Conservation (phyloP, 2,329 filamentous ascomycete genomes). For the Claviceps digitariae region DNA sequence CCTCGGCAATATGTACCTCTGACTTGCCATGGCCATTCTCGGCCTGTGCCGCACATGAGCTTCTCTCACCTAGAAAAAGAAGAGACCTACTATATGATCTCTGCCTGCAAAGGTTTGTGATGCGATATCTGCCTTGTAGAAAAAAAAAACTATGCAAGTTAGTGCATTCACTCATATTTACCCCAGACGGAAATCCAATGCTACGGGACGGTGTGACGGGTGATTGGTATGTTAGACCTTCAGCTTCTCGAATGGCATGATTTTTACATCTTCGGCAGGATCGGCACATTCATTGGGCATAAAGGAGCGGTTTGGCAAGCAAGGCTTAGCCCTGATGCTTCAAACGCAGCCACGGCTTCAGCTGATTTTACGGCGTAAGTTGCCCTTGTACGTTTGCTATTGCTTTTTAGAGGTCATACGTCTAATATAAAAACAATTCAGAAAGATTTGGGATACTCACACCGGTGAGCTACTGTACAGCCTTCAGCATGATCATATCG, state of each 20-base stretch:
- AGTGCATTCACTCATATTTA: background rate
- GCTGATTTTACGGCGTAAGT: conserved; percentile 87
- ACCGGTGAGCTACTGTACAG: conserved; percentile 81
- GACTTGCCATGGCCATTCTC: conserved; percentile 88
- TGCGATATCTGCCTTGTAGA: background rate
- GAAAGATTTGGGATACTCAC: conserved; percentile 94
- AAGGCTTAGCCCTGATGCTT: conserved; percentile 75
- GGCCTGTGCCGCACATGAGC: conserved; percentile 79
- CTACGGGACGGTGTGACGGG: conserved; percentile 91
- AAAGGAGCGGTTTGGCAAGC: conserved; percentile 98
- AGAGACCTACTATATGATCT: conserved; percentile 82
- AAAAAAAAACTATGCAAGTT: conserved; percentile 11
- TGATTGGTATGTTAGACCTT: conserved; percentile 52
- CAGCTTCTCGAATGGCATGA: background rate
- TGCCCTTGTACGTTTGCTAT: conserved; percentile 6
- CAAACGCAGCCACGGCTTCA: conserved; percentile 80
- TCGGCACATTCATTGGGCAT: conserved; percentile 94
- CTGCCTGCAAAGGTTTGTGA: conserved; percentile 68
- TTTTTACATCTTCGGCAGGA: conserved; percentile 44
- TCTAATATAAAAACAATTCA: conserved; percentile 21
- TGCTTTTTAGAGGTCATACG: background rate
- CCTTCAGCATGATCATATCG: conserved; percentile 87
- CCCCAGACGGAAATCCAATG: conserved; percentile 89
- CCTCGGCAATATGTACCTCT: conserved; percentile 61
- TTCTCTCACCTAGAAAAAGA: conserved; percentile 77